Evolutionary conservation across 2,329 filamentous ascomycete genomes (phyloP), one percentile per base, ranked within the genome.

Genomic region (Biscogniauxia mediterranea): DNA sequence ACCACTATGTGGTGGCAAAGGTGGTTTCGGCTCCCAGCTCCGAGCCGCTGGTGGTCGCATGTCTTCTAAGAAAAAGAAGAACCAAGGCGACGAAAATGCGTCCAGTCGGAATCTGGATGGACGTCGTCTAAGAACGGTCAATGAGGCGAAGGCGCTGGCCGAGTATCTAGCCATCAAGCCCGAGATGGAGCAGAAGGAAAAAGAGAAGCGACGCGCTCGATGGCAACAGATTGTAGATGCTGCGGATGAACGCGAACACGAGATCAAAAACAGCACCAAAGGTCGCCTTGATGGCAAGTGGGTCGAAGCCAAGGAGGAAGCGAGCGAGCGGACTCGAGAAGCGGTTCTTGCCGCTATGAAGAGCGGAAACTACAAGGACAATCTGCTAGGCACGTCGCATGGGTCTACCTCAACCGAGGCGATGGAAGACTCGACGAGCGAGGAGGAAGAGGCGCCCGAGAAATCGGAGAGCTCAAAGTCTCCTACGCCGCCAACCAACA

Each of bases 31-130:
- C 58, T 98, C 94, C 1, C 96, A 99, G 76, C 87, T 99, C 46
- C 92, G 96, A 73, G 95, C 96, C 0, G 95, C 95, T 2, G 95
- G 96, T 73, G 95, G 96, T 50, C 94, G 96, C 79, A 99, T 99
- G 95, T 96, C 93, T 2, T 94, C 91, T n/a, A 85, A 86, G 70
- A 96, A 96, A 80, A 95, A 94, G 82, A 89, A 89, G 71, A 89
- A 89, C 59, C 87, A 91, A 69, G 89, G 87, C 57, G 92, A 96
- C 46, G 89, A 92, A 64, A 94, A 96, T 71, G 93, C 88, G 23
- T 97, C 93, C 2, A 97, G 92, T 73, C 88, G 95, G 65, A 99
- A 98, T 68, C 83, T 99, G 1, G 95, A 98, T 71, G 95, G 95
- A 0, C 88, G 95, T 21, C 86, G 95, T 60, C 76, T 99, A 59